A percentile compares a stretch with the other conserved stretches of the same genome.
These are phyloP conservation scores for Mychonastes homosphaera DNA, from an alignment of 139 green algal species.

Conservation along the genomic window DNA sequence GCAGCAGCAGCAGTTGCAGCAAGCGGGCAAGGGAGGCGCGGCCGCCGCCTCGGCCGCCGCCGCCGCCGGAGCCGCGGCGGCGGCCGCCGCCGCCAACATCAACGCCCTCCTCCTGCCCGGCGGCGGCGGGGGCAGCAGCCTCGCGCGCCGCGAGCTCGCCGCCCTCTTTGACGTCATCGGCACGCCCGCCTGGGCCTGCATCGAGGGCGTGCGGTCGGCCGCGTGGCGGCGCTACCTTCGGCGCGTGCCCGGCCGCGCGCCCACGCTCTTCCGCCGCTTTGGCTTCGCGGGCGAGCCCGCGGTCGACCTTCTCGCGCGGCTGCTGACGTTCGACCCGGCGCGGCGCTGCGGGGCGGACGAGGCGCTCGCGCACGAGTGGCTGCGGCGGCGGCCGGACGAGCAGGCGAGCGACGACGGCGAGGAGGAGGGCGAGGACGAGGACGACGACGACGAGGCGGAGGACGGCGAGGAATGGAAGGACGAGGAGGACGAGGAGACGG, in stretches of 20 bases:
- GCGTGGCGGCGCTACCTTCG: slow-evolving; percentile 70
- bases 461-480: too few species aligned
- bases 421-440: too few species aligned
- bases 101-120: not conserved
- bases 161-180: slow-evolving; percentile 83
- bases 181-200: slow-evolving; percentile 67
- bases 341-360: slow-evolving; percentile 12
- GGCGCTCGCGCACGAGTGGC: too few species aligned
- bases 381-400: too few species aligned
- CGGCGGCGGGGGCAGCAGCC: slow-evolving; percentile 18
- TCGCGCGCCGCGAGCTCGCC: slow-evolving; percentile 56
- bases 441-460: too few species aligned
- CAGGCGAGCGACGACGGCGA: too few species aligned
- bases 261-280: slow-evolving; percentile 53
- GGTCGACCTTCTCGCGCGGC: slow-evolving; percentile 67
- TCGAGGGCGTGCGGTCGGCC: slow-evolving; percentile 47
- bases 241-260: slow-evolving; percentile 38
- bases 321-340: slow-evolving; percentile 80
- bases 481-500: too few species aligned
- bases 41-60: not conserved
- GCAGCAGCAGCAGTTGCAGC: too few species aligned
- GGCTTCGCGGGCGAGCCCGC: slow-evolving; percentile 53
- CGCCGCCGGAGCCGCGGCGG: slow-evolving; percentile 1
- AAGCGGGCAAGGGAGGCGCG: slow-evolving; percentile 30
- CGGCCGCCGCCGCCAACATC: not conserved